A percentile compares a stretch with the other conserved stretches of the same genome.
phyloP scores from a whole-genome alignment of 2,329 filamentous ascomycete genomes.

The Ophiostoma ulmi region DNA sequence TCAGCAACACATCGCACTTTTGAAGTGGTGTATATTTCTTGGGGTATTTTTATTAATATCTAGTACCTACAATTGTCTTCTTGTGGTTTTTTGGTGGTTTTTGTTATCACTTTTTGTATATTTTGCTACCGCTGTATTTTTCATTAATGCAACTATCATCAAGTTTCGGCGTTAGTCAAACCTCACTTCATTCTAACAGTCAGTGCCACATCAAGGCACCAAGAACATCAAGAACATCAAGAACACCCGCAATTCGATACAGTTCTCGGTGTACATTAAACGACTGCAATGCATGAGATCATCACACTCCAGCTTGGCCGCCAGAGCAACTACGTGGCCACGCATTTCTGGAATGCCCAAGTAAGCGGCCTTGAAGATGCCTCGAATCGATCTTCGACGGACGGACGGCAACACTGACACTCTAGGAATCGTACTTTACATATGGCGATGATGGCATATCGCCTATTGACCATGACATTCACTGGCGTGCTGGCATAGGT shows the following conservation, averaged over 20 bases:
- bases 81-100: background rate
- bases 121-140: background rate
- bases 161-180: conserved; percentile 1
- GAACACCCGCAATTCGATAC: background rate
- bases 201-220: background rate
- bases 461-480: conserved; percentile 74
- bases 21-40: background rate
- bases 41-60: background rate
- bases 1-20: background rate
- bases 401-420: background rate
- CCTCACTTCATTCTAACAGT: background rate
- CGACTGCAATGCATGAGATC: conserved; percentile 75
- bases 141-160: background rate
- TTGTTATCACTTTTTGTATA: background rate
- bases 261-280: background rate
- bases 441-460: conserved; percentile 65
- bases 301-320: conserved; percentile 90
- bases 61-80: background rate
- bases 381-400: background rate
- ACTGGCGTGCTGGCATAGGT: conserved; percentile 79
- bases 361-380: conserved; percentile 39
- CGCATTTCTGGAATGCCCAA: conserved; percentile 97
- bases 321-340: conserved; percentile 85
- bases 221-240: background rate
- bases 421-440: conserved; percentile 92